A percentile compares a stretch with the other conserved stretches of the same genome.
phyloP scores from a whole-genome alignment of 2,329 filamentous ascomycete genomes.

The Beauveria sp. region DNA sequence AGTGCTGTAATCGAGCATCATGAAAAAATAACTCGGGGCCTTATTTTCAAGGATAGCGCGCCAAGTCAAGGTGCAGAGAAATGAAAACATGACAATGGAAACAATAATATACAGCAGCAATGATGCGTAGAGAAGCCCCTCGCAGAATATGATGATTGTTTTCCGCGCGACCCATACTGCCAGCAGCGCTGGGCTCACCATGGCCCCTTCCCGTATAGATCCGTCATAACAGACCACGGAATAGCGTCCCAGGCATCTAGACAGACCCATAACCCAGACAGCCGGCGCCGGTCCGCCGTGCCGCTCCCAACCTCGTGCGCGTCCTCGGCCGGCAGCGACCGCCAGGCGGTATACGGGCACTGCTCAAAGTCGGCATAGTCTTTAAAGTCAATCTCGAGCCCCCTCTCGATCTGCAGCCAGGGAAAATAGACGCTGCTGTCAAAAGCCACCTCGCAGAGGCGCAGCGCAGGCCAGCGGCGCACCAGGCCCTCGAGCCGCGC shows the following conservation, averaged over 20 bases:
- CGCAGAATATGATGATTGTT: background rate
- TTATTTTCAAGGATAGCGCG: too few species aligned
- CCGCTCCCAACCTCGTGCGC: too few species aligned
- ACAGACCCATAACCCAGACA: constrained; percentile 3
- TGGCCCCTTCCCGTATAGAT: background rate
- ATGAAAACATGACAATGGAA: background rate
- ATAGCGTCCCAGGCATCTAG: constrained; percentile 7
- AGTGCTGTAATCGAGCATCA: too few species aligned
- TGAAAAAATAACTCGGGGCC: too few species aligned
- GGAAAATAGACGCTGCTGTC: constrained; percentile 10
- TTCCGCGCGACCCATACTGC: background rate
- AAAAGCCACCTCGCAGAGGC: background rate
- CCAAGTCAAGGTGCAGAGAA: too few species aligned
- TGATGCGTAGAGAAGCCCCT: background rate
- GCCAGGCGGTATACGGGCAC: constrained; percentile 2
- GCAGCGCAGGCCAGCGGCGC: background rate
- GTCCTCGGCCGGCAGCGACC: background rate
- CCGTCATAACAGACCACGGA: constrained; percentile 7
- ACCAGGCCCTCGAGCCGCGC: background rate
- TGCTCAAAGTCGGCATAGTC: constrained; percentile 6
- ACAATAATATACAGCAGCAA: background rate
- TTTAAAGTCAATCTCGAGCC: background rate
- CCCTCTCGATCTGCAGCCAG: constrained; percentile 4
- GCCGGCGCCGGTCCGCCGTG: background rate
- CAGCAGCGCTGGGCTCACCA: background rate